Evolutionary conservation across 208 protist genomes (phyloP).

Genomic region (Leishmania martiniquensis): DNA sequence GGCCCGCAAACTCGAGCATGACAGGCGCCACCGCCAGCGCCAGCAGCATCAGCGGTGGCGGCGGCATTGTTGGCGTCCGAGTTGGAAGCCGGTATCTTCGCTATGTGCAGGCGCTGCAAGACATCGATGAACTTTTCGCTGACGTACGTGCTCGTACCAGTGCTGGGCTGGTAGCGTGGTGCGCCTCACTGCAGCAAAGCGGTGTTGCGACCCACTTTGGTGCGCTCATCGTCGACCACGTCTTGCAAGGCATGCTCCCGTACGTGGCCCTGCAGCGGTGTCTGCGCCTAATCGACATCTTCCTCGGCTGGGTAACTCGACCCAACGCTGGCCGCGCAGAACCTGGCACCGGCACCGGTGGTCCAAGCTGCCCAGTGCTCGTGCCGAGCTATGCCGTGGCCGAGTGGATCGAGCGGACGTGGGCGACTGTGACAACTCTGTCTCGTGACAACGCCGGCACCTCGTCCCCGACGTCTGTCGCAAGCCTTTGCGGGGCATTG

Average conservation of each 20-base stretch:
- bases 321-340: slow-evolving; percentile 15
- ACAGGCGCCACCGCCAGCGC: slow-evolving; percentile 5
- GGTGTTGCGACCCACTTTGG: slow-evolving; percentile 32
- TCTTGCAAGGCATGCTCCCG: slow-evolving; percentile 42
- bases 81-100: slow-evolving; percentile 14
- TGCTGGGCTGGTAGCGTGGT: slow-evolving; percentile 20
- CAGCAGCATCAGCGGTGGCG: slow-evolving; percentile 9
- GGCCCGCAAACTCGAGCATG: slow-evolving; percentile 7
- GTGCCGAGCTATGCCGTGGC: slow-evolving; percentile 11
- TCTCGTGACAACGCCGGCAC: slow-evolving; percentile 28
- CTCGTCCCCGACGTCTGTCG: slow-evolving; percentile 19
- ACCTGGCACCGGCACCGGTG: neutral
- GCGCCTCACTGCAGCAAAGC: slow-evolving; percentile 28
- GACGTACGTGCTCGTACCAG: slow-evolving; percentile 7
- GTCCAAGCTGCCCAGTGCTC: slow-evolving; percentile 14
- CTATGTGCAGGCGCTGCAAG: slow-evolving; percentile 30
- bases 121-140: slow-evolving; percentile 34
- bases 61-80: neutral
- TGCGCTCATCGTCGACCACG: slow-evolving; percentile 42
- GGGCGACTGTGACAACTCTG: slow-evolving; percentile 16
- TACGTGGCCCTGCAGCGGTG: slow-evolving; percentile 50
- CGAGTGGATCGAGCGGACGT: slow-evolving; percentile 28
- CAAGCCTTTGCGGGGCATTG: slow-evolving; percentile 41
- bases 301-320: slow-evolving; percentile 34
- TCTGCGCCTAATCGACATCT: slow-evolving; percentile 37